These are phyloP conservation scores for Pichia sp. DNA, from an alignment of 1,139 yeast genomes.

Conservation along the genomic window DNA sequence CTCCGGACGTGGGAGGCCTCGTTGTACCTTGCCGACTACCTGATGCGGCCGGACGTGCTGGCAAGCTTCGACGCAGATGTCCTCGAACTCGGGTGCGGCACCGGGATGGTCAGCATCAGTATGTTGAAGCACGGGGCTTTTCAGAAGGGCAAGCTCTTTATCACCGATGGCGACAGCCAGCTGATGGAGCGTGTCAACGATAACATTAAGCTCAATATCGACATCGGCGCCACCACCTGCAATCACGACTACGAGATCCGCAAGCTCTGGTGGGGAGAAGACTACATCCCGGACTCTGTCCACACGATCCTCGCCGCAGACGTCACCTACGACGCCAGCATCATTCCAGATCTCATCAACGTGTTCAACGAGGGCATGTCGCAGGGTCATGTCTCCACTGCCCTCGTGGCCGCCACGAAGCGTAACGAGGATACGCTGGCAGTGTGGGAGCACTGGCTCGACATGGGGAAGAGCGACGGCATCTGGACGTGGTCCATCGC, in stretches of 20 bases:
- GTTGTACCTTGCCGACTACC: constrained; percentile 52
- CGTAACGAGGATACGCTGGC: constrained; percentile 56
- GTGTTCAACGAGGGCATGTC: constrained; percentile 40
- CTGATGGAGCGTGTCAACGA: constrained; percentile 50
- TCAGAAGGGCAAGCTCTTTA: constrained; percentile 33
- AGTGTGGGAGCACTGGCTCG: constrained; percentile 48
- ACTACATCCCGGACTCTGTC: constrained; percentile 33
- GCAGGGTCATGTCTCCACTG: constrained; percentile 27
- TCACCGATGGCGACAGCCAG: constrained; percentile 75
- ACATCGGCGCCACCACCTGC: constrained; percentile 19
- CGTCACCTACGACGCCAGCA: constrained; percentile 71
- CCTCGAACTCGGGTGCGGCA: constrained; percentile 83
- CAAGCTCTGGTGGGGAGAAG: constrained; percentile 60
- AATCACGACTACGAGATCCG: constrained; percentile 32
- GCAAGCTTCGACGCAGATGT: constrained; percentile 1
- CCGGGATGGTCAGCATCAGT: constrained; percentile 75
- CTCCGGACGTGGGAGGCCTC: constrained; percentile 95
- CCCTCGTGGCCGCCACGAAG: constrained; percentile 68
- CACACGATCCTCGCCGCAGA: constrained; percentile 74
- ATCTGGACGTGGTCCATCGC: constrained; percentile 26
- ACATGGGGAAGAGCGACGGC: constrained; percentile 23
- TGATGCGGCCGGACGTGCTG: constrained; percentile 27
- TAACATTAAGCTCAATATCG: constrained; percentile 45
- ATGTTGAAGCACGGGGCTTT: constrained; percentile 32
- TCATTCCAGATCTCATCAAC: constrained; percentile 51